phyloP scores from a whole-genome alignment of 2,329 filamentous ascomycete genomes.

The Cladosporium sp. region DNA sequence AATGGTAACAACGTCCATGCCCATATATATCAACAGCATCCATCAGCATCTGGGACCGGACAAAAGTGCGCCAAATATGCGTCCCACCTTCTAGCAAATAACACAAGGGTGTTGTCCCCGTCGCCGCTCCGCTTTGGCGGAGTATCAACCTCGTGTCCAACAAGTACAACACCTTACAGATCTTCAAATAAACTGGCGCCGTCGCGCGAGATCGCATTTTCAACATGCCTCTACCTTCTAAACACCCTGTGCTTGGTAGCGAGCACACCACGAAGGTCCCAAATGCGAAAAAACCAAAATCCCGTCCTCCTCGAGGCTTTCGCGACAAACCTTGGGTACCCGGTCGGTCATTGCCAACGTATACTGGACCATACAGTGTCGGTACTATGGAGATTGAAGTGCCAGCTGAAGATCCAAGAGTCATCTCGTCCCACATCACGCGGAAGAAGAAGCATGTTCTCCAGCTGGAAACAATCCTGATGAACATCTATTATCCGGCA shows the following conservation, averaged over 20 bases:
- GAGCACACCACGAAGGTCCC: conserved; percentile 25
- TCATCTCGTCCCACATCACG: conserved; percentile 53
- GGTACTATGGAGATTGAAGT: conserved; percentile 60
- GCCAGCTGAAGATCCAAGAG: conserved; percentile 49
- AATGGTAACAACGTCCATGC: neutral
- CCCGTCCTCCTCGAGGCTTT: conserved; percentile 49
- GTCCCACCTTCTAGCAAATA: neutral
- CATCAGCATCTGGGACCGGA: neutral
- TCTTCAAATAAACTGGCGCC: too few relatives aligned
- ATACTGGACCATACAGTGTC: conserved; percentile 56
- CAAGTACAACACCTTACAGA: neutral
- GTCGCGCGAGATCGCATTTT: neutral
- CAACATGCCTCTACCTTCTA: conserved; percentile 11
- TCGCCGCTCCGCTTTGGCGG: neutral
- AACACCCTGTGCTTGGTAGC: conserved; percentile 17
- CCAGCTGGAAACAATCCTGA: conserved; percentile 61
- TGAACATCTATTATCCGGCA: conserved; percentile 67
- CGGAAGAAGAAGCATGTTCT: conserved; percentile 52
- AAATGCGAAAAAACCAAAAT: conserved; percentile 51
- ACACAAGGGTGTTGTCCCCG: neutral
- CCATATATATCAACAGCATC: neutral
- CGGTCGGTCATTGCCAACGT: conserved; percentile 50
- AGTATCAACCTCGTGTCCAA: neutral
- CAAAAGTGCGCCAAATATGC: neutral
- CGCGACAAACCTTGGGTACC: conserved; percentile 51